Evolutionary conservation across 1,284 basidiomycete genomes (phyloP), one percentile per base, ranked within the genome.

Genomic region (Trametes polyzona): DNA sequence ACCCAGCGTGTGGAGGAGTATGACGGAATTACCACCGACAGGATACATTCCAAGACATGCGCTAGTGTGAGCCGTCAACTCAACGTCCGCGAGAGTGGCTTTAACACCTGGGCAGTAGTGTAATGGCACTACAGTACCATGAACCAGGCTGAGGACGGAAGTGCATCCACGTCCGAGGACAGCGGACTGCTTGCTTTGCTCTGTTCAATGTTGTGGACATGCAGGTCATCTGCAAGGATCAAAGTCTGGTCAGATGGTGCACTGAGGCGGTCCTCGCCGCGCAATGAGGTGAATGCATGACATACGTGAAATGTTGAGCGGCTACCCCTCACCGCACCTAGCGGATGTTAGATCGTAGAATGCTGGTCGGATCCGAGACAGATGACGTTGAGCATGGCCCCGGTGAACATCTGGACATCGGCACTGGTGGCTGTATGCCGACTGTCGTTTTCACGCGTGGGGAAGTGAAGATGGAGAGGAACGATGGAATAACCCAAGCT

Each of bases 401-500:
- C n/a, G 16, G 35, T n/a, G 16, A 17, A 16, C 3, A n/a, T n/a
- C n/a, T n/a, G 6, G 11, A 35, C 33, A 6, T 35, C 33, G 12
- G n/a, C n/a, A n/a, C n/a, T n/a, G n/a, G n/a, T n/a, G n/a, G n/a
- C n/a, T n/a, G n/a, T n/a, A n/a, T n/a, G n/a, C n/a, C n/a, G n/a
- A n/a, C n/a, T n/a, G n/a, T n/a, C n/a, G n/a, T n/a, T n/a, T n/a
- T n/a, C 39, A 24, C 21, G 39, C 39, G 24, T 23, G 24, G 35
- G 5, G 14, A 33, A 6, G 44, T 2, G 23, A 19, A 12, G 36
- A 30, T 24, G 16, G 5, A n/a, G 46, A 42, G 33, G 39, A 48
- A 40, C 32, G 37, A 48, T 24, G 23, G 48, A 21, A 43, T 53
- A 55, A 50, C 53, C 47, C 40, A 55, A 55, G 33, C 48, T 40